A percentile compares a stretch with the other conserved stretches of the same genome.
phyloP scores from a whole-genome alignment of 306 rosid genomes.

The Castanospermum australe region DNA sequence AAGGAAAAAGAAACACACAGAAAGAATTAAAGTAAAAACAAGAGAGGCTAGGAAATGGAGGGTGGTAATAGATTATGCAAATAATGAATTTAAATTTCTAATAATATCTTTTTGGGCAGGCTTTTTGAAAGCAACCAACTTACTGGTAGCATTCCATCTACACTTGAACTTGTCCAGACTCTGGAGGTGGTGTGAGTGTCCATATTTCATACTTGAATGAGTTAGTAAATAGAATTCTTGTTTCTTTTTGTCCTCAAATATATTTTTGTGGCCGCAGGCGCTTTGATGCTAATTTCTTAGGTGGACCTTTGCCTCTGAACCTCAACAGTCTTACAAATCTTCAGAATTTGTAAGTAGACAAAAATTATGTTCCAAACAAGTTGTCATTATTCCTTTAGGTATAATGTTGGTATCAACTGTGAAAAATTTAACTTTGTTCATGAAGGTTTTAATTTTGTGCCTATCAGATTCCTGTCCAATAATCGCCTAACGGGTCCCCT shows the following conservation, averaged over 20 bases:
- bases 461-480: slow-evolving; percentile 48
- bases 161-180: slow-evolving; percentile 38
- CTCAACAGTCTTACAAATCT: slow-evolving; percentile 39
- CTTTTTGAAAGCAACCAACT: slow-evolving; percentile 40
- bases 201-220: background rate
- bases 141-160: slow-evolving; percentile 44
- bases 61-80: background rate
- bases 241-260: background rate
- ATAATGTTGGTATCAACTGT: background rate
- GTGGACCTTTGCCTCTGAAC: slow-evolving; percentile 37
- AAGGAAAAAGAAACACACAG: background rate
- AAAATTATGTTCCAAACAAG: background rate
- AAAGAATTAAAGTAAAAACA: background rate
- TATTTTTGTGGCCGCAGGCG: slow-evolving; percentile 37
- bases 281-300: slow-evolving; percentile 43
- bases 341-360: slow-evolving; percentile 58
- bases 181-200: slow-evolving; percentile 55
- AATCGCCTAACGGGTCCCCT: slow-evolving; percentile 41
- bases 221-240: background rate
- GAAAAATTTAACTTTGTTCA: background rate
- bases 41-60: background rate
- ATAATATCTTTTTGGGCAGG: slow-evolving; percentile 33
- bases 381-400: background rate
- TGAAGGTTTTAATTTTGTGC: background rate
- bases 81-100: background rate